Evolutionary conservation across 768 basidiomycete genomes (phyloP), one percentile per base, ranked within the genome.

Genomic region (Amanita exitialis): DNA sequence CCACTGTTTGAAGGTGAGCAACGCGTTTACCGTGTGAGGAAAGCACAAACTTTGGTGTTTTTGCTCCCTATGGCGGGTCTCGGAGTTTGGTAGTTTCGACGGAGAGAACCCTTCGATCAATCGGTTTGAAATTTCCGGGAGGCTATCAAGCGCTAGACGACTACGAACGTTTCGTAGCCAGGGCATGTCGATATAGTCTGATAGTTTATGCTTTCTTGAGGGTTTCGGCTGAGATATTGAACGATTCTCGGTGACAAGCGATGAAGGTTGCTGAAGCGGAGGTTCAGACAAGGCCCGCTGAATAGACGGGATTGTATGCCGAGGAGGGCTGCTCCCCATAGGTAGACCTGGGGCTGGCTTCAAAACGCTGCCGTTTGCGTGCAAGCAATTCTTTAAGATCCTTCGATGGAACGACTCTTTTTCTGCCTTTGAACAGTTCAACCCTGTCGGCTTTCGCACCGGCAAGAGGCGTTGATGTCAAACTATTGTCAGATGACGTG

Each of bases 131-230:
- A 23, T 16, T 27, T 21, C 27, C 13, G 37, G 37, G 10, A 25
- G 35, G 28, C 8, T 39, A 12, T 39, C 36, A 20, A 20, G 51
- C 16, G 45, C 28, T 15, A 9, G 13, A 21, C 28, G 49, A 10
- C 18, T 2, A 12, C 49, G 39, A 18, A 34, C 28, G n/a, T 42
- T 42, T 32, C 49, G 27, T 16, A 49, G n/a, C 21, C 9, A 13
- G 7, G 37, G 27, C 9, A 49, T 20, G 18, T 30, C 39, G 43
- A 42, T 4, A 18, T 41, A 49, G 16, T 49, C 49, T 18, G 34
- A 42, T 8, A 49, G 27, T 49, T 49, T 49, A 41, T 30, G 49
- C 9, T 49, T 49, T 28, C 37, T 49, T 12, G 28, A 30, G 13
- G 39, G 39, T 15, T 38, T 42, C 21, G 49, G 49, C 23, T 38